Evolutionary conservation across 1,139 yeast genomes (phyloP), one percentile per base, ranked within the genome.

Genomic region (Scheffersomyces cryptocercus): DNA sequence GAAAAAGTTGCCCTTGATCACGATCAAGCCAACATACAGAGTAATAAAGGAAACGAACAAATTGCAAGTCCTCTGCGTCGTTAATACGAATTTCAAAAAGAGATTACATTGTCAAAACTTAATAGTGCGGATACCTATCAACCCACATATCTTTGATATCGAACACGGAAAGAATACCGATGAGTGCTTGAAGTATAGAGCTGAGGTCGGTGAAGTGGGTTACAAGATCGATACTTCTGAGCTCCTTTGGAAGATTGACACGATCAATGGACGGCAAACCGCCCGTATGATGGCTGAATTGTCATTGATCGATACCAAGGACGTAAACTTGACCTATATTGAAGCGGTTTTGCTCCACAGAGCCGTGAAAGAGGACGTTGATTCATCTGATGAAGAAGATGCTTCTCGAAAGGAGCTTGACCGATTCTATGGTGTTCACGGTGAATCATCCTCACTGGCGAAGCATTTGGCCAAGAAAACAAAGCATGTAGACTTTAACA

Each of bases 171-270:
- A 45, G 5, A 57, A 52, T 12, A 53, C 55, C 29, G 58, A 58
- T 13, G 47, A 47, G 11, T 47, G 45, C 29, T 56, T 74, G 46
- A 70, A 72, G 47, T 74, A 65, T 44, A 73, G 71, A 44, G 59
- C 77, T 2, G 78, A 74, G 49, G 39, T 59, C 37, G 79, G 79
- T 1, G 70, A 65, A 20, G 79, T 73, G 4, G 60, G 62, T 36
- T 73, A 58, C 50, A 69, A 72, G 36, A 59, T 74, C 5, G 68
- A 73, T 49, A 73, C 79, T 28, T 75, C 81, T 24, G 80, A 78
- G 46, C 55, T 86, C 3, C 58, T 80, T 1, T 86, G 95, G 95
- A 70, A 70, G 38, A 71, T 86, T 9, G 79, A 76, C 1, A 67
- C 78, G 12, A 59, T 84, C 35, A 77, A 78, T 24, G 91, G 91